Evolutionary conservation across 805 yeast genomes (phyloP).

Genomic region (Candida jianshihensis): DNA sequence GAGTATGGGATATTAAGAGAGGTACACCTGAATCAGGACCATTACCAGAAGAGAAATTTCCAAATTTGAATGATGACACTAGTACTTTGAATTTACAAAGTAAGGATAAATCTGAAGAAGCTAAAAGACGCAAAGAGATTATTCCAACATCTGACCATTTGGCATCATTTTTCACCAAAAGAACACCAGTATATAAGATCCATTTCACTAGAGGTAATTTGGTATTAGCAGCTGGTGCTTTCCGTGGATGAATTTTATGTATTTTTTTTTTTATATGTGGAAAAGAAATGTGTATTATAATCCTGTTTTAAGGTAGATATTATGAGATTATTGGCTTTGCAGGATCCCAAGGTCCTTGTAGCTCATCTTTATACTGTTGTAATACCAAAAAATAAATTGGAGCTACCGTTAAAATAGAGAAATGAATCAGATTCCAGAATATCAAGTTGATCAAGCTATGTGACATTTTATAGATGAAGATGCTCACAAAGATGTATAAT

Average conservation of each 20-base stretch:
- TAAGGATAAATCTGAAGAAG: slow-evolving; percentile 35
- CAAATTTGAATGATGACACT: slow-evolving; percentile 28
- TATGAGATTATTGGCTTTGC: slow-evolving; percentile 58
- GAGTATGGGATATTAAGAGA: slow-evolving; percentile 93
- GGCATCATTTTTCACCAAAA: slow-evolving; percentile 89
- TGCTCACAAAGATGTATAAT: slow-evolving; percentile 20
- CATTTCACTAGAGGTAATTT: slow-evolving; percentile 87
- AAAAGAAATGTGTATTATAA: not conserved
- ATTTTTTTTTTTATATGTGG: not conserved
- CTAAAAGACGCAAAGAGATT: slow-evolving; percentile 56
- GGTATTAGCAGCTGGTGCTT: slow-evolving; percentile 91
- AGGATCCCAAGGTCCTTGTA: slow-evolving; percentile 92
- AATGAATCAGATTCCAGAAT: slow-evolving; percentile 45
- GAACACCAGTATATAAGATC: slow-evolving; percentile 89
- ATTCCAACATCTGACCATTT: slow-evolving; percentile 85
- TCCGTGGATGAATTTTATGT: slow-evolving; percentile 23
- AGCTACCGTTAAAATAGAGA: slow-evolving; percentile 43
- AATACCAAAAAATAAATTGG: slow-evolving; percentile 67
- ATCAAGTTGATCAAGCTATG: slow-evolving; percentile 34
- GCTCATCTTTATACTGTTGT: slow-evolving; percentile 76
- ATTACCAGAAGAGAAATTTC: slow-evolving; percentile 60
- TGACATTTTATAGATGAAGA: slow-evolving; percentile 27
- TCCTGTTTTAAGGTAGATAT: not conserved
- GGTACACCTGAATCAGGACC: slow-evolving; percentile 76
- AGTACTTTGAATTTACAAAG: slow-evolving; percentile 20